A percentile compares a stretch with the other conserved stretches of the same genome.
phyloP scores from a whole-genome alignment of 352 stramenopile genomes.

The Paralagenidium karlingii region DNA sequence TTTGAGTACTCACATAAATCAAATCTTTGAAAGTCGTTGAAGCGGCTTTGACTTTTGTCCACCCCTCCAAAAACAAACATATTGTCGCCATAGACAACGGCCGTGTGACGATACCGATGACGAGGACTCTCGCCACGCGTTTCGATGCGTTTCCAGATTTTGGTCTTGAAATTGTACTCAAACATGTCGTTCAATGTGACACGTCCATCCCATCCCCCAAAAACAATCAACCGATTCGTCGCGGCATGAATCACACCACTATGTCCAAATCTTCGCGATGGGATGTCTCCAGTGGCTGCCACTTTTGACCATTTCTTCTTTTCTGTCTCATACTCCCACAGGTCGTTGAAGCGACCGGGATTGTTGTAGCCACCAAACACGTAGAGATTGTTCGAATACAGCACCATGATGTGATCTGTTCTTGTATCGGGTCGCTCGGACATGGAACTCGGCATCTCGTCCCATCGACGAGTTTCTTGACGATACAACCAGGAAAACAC shows the following conservation, averaged over 20 bases:
- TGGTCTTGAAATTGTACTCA: slow-evolving; percentile 60
- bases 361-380: slow-evolving; percentile 85
- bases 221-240: slow-evolving; percentile 67
- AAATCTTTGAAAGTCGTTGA: slow-evolving; percentile 75
- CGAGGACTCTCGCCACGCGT: slow-evolving; percentile 40
- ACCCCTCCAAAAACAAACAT: slow-evolving; percentile 87
- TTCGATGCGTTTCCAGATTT: slow-evolving; percentile 51
- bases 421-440: slow-evolving; percentile 53
- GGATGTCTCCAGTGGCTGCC: slow-evolving; percentile 26
- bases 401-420: slow-evolving; percentile 82
- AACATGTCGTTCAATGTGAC: slow-evolving; percentile 78
- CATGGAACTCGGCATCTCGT: slow-evolving; percentile 57
- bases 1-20: slow-evolving; percentile 22
- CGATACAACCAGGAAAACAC: not conserved
- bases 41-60: slow-evolving; percentile 80
- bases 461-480: slow-evolving; percentile 42
- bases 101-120: slow-evolving; percentile 77
- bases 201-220: slow-evolving; percentile 78
- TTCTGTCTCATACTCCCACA: slow-evolving; percentile 57
- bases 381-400: slow-evolving; percentile 67
- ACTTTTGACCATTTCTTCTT: slow-evolving; percentile 40
- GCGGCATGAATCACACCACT: slow-evolving; percentile 60
- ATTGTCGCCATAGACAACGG: slow-evolving; percentile 69
- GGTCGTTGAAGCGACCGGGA: slow-evolving; percentile 68
- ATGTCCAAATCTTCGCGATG: slow-evolving; percentile 69